Conservation (phyloP, 768 basidiomycete genomes). For the Tulasnella sp. region DNA sequence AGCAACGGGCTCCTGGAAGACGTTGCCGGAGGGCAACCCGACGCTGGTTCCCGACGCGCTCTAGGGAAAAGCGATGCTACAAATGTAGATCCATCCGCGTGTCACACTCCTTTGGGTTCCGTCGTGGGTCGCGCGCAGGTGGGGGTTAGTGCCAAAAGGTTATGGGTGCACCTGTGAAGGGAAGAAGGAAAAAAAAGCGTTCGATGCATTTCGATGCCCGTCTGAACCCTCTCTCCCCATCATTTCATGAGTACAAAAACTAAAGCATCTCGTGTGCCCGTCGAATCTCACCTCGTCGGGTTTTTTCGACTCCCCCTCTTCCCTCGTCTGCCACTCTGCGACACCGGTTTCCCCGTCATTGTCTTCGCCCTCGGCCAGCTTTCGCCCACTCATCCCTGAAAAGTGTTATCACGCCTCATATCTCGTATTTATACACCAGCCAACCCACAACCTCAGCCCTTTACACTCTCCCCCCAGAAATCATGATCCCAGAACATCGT, state of each 20-base stretch:
- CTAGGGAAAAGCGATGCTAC: not conserved
- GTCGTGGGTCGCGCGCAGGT: not conserved
- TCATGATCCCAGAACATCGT: constrained; percentile 2
- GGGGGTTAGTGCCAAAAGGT: not conserved
- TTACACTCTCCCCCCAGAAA: too few species aligned
- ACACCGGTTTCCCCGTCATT: not conserved
- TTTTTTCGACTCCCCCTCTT: not conserved
- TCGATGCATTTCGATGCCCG: not conserved
- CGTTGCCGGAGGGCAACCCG: not conserved
- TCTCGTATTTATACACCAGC: too few species aligned
- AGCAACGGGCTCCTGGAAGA: not conserved
- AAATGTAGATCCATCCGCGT: constrained; percentile 15
- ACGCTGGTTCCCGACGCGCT: not conserved
- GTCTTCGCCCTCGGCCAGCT: too few species aligned
- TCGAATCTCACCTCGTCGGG: not conserved
- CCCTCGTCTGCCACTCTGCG: not conserved
- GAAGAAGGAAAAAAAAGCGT: not conserved
- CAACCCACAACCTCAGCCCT: too few species aligned
- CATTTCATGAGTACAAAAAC: not conserved
- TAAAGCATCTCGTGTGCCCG: not conserved
- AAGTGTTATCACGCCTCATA: too few species aligned
- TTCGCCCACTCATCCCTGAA: too few species aligned
- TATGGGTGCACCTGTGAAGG: not conserved
- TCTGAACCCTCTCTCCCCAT: not conserved
- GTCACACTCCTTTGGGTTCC: not conserved